Conservation (phyloP, 768 basidiomycete genomes). For the Termitomyces sp. region DNA sequence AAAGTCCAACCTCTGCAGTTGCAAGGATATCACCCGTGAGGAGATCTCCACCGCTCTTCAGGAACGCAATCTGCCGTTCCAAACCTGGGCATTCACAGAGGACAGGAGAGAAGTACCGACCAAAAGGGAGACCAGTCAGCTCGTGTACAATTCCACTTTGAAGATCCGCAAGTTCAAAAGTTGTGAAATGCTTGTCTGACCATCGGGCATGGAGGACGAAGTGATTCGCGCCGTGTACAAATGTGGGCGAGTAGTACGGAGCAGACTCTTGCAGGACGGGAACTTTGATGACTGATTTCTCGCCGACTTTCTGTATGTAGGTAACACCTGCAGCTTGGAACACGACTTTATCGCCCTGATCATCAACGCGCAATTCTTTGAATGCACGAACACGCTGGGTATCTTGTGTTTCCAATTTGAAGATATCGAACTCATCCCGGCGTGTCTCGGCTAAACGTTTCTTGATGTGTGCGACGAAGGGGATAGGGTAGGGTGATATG, state of each 20-base stretch:
- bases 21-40: constrained; percentile 63
- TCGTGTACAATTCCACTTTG: constrained; percentile 36
- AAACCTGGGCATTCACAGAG: constrained; percentile 40
- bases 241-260: constrained; percentile 65
- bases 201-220: constrained; percentile 62
- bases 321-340: constrained; percentile 67
- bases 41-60: constrained; percentile 54
- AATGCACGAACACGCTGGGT: constrained; percentile 58
- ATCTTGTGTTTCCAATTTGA: constrained; percentile 45
- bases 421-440: constrained; percentile 40
- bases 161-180: constrained; percentile 60
- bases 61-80: constrained; percentile 49
- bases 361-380: constrained; percentile 52
- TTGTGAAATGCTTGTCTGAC: constrained; percentile 58
- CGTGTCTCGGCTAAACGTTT: constrained; percentile 61
- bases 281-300: constrained; percentile 26
- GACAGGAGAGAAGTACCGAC: constrained; percentile 58
- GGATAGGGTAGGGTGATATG: constrained; percentile 40
- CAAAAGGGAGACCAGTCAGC: constrained; percentile 52
- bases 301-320: constrained; percentile 40
- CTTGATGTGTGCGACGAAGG: constrained; percentile 58
- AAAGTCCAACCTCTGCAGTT: constrained; percentile 57
- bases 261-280: constrained; percentile 42
- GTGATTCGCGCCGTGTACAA: constrained; percentile 43
- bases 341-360: constrained; percentile 44